Base-by-base conservation (phyloP, 768 basidiomycete species). In the Inosperma sp. region DNA sequence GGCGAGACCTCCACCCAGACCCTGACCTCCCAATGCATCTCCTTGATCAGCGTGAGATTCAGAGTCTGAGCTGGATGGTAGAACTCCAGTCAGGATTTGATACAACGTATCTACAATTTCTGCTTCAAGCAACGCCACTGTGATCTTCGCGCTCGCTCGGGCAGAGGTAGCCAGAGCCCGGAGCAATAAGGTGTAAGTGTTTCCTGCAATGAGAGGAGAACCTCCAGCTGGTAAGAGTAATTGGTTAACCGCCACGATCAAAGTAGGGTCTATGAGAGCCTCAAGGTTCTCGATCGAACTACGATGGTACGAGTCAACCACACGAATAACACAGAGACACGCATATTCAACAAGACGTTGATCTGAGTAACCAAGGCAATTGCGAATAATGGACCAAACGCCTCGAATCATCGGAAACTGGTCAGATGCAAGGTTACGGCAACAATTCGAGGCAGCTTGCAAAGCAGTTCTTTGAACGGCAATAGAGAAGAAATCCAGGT, bases 341-440 rank as follows among this genome's bases (percentile, higher is more conserved):
- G 93, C 93, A 64, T 86, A 95, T 69, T 98, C 96, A 56, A 99
- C 96, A n/a, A 98, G 81, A 45, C 93, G 84, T 68, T 95, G 92
- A 67, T 98, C 95, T 23, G 91, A 85, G 62, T 95, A 96, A 0
- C 82, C 77, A 39, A 98, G 77, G 57, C 93, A 93, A 60, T 92
- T 93, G 53, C 91, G 84, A 57, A 99, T 86, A 68, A 90, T 95
- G 0, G 94, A 85, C 86, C 88, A 90, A 33, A 93, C 88, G 39
- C 87, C 88, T 33, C 78, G 81, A 62, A 98, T 86, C 83, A 92
- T 92, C 27, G 80, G 65, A 68, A 93, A 94, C 63, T 91, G 84
- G 52, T 98, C 96, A 22, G 87, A 66, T 3, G 91, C 85, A 45
- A 96, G 82, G 65, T 92, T 92, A 42, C 93, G 83, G 69, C 96